These are phyloP conservation scores for Saccharata proteae DNA, from an alignment of 2,329 filamentous ascomycete genomes.

Conservation along the genomic window DNA sequence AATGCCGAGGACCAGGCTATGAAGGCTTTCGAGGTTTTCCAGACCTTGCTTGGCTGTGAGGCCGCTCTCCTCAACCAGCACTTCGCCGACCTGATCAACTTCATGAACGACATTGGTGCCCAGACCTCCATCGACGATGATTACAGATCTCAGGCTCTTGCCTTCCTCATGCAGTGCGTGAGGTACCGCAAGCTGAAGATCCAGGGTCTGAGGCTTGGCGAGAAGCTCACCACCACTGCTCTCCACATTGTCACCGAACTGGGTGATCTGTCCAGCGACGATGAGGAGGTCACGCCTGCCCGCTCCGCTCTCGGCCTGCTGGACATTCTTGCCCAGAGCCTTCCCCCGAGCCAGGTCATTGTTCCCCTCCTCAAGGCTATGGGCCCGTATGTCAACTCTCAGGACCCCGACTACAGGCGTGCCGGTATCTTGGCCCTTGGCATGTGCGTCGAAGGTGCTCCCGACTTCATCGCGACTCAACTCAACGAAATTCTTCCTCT, in stretches of 20 bases:
- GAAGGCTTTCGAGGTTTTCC: slow-evolving; percentile 92
- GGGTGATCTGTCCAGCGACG: slow-evolving; percentile 56
- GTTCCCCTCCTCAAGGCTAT: slow-evolving; percentile 84
- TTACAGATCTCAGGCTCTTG: slow-evolving; percentile 76
- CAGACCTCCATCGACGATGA: slow-evolving; percentile 73
- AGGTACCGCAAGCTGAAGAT: slow-evolving; percentile 92
- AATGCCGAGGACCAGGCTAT: slow-evolving; percentile 79
- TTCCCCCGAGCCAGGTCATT: slow-evolving; percentile 88
- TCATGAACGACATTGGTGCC: slow-evolving; percentile 80
- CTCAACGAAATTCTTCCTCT: slow-evolving; percentile 74
- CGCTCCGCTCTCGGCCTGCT: slow-evolving; percentile 76
- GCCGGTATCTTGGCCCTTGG: slow-evolving; percentile 86
- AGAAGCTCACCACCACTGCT: slow-evolving; percentile 75
- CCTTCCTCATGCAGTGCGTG: slow-evolving; percentile 86
- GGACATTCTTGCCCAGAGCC: slow-evolving; percentile 74
- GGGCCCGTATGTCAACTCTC: slow-evolving; percentile 63
- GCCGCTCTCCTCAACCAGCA: slow-evolving; percentile 71
- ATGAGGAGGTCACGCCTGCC: slow-evolving; percentile 77
- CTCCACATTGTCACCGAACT: slow-evolving; percentile 86
- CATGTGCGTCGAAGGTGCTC: slow-evolving; percentile 90
- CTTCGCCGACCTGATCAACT: slow-evolving; percentile 79
- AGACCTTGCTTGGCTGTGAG: slow-evolving; percentile 85
- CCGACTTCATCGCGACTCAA: slow-evolving; percentile 94
- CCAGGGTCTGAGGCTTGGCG: slow-evolving; percentile 76
- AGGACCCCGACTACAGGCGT: slow-evolving; percentile 68